Conservation (phyloP, 345 rosid genomes). For the Crucihimalaya himalaica region DNA sequence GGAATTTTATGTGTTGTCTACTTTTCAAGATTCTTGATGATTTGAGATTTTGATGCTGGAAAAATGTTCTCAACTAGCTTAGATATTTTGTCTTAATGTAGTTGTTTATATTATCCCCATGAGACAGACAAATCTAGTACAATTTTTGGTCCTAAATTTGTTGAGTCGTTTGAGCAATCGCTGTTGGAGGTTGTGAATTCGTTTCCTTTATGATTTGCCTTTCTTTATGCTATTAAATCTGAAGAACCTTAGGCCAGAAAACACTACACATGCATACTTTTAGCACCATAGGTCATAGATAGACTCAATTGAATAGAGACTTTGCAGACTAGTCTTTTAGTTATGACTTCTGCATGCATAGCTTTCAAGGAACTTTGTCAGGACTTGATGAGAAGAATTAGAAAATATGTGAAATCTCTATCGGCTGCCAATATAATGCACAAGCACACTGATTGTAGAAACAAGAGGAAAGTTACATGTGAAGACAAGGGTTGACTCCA, state of each 20-base stretch:
- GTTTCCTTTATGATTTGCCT: neutral
- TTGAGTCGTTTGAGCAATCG: neutral
- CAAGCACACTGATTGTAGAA: neutral
- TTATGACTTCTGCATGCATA: neutral
- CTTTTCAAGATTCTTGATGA: neutral
- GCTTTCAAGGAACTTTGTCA: neutral
- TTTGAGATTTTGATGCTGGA: neutral
- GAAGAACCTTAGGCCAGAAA: neutral
- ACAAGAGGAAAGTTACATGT: too few relatives aligned
- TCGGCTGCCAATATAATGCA: neutral
- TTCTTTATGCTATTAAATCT: neutral
- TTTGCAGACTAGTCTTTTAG: neutral
- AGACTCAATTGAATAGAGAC: neutral
- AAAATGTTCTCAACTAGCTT: neutral
- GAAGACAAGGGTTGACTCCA: neutral
- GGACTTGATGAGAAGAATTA: neutral
- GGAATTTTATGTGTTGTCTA: neutral
- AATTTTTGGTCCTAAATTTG: neutral
- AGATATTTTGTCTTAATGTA: neutral
- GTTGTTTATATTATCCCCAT: neutral
- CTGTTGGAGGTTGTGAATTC: neutral
- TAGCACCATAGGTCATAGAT: neutral
- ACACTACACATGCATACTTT: neutral
- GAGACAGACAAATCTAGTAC: neutral
- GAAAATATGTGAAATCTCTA: neutral